These are phyloP conservation scores for Neltuma alba DNA, from an alignment of 306 rosid species.

Conservation along the genomic window DNA sequence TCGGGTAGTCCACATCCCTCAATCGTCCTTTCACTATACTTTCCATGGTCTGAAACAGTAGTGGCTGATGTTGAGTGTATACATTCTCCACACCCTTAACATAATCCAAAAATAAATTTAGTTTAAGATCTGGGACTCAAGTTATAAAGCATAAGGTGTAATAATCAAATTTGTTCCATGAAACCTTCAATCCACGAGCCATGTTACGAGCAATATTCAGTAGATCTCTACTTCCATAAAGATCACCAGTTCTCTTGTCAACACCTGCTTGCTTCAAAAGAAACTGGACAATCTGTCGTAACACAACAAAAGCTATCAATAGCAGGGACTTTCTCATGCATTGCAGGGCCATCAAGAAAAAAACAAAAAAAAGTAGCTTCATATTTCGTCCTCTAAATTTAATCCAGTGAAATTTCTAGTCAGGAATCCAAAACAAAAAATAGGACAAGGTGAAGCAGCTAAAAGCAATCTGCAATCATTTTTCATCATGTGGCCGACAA, in stretches of 20 bases:
- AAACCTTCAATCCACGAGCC: conserved; percentile 84
- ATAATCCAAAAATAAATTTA: conserved; percentile 13
- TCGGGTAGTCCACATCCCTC: conserved; percentile 93
- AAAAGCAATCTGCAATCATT: not conserved
- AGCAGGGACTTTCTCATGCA: conserved; percentile 12
- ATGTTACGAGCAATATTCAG: conserved; percentile 74
- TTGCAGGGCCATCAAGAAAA: not conserved
- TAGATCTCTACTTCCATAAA: conserved; percentile 73
- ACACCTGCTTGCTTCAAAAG: conserved; percentile 81
- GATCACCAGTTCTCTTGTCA: conserved; percentile 75
- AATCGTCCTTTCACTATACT: conserved; percentile 87
- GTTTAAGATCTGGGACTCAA: conserved; percentile 21
- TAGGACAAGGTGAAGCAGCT: not conserved
- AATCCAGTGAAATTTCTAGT: not conserved
- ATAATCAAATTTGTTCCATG: conserved; percentile 13
- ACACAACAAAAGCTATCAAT: conserved; percentile 36
- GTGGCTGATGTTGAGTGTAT: conserved; percentile 77
- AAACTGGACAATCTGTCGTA: conserved; percentile 73
- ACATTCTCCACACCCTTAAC: conserved; percentile 74
- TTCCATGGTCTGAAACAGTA: conserved; percentile 71
- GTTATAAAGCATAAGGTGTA: conserved; percentile 7
- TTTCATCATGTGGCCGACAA: not conserved
- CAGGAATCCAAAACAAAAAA: not conserved
- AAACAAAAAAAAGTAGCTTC: not conserved
- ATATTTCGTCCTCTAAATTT: not conserved